Conservation (phyloP, 164 flowering plant species). For the Cinnamomum micranthum region DNA sequence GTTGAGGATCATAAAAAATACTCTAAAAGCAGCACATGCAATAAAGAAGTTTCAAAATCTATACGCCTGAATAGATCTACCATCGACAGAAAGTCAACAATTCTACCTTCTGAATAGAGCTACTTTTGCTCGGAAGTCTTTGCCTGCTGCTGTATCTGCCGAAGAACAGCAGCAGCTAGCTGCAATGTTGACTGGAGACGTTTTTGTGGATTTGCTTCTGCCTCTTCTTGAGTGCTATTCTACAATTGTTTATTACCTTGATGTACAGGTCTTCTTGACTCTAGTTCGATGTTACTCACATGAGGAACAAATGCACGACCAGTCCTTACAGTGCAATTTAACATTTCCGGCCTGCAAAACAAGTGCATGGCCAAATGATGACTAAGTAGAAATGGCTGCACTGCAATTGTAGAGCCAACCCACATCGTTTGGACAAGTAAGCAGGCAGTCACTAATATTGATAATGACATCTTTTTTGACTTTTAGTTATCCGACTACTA, state of each 20-base stretch:
- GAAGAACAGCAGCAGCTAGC: constrained; percentile 93
- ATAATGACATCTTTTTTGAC: no score
- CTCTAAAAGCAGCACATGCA: neutral
- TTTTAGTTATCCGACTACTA: no score
- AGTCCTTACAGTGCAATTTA: constrained; percentile 94
- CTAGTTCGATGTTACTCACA: constrained; percentile 26
- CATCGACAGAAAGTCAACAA: neutral
- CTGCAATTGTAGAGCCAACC: neutral
- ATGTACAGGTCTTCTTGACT: constrained; percentile 11
- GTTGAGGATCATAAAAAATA: neutral
- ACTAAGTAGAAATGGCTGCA: neutral
- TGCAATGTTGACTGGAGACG: constrained; percentile 92
- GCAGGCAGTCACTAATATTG: neutral
- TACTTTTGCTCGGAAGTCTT: constrained; percentile 31
- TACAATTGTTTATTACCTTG: constrained; percentile 31
- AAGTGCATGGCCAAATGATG: neutral
- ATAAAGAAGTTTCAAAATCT: neutral
- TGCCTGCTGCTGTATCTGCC: constrained; percentile 82
- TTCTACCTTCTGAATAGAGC: neutral
- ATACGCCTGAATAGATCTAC: neutral
- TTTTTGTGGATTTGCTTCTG: constrained; percentile 71
- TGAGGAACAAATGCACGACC: constrained; percentile 41
- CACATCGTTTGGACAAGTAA: neutral
- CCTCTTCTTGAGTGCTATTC: constrained; percentile 36
- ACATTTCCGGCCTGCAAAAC: constrained; percentile 63